phyloP scores from a whole-genome alignment of 2,329 filamentous ascomycete species.

The Cladophialophora immunda region DNA sequence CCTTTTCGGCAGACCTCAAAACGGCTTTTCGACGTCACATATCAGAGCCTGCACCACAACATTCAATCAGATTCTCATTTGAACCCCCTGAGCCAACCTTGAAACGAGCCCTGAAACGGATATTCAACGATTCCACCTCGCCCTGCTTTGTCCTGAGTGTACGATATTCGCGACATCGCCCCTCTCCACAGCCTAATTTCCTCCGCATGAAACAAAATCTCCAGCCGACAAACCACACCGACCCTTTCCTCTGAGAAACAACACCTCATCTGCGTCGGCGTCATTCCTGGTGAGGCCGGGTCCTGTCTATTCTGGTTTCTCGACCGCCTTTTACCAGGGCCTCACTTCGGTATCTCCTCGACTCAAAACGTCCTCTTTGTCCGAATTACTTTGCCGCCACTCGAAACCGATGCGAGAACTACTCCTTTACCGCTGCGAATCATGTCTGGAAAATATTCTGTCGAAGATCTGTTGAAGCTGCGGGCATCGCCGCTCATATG shows the following conservation, averaged over 20 bases:
- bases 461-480: slow-evolving; percentile 77
- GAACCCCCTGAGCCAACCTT: neutral
- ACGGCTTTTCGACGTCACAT: slow-evolving; percentile 9
- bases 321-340: neutral
- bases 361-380: neutral
- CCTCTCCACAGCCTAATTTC: slow-evolving; percentile 16
- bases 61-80: neutral
- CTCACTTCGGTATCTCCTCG: neutral
- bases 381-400: slow-evolving; percentile 4
- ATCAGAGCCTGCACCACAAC: neutral
- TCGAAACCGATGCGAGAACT: slow-evolving; percentile 29
- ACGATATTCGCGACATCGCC: neutral
- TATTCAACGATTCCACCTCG: neutral
- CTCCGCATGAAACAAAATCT: slow-evolving; percentile 19
- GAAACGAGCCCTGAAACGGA: neutral
- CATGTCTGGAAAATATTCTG: slow-evolving; percentile 70
- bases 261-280: neutral
- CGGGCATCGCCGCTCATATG: slow-evolving; percentile 82
- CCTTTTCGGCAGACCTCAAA: slow-evolving; percentile 2
- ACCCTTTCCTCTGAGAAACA: neutral
- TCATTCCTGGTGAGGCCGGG: neutral
- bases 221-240: slow-evolving; percentile 16
- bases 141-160: slow-evolving; percentile 14
- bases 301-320: neutral
- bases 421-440: slow-evolving; percentile 18